These are phyloP conservation scores for Hydrangea macrophylla DNA, from an alignment of 148 eudicot species.

Conservation along the genomic window DNA sequence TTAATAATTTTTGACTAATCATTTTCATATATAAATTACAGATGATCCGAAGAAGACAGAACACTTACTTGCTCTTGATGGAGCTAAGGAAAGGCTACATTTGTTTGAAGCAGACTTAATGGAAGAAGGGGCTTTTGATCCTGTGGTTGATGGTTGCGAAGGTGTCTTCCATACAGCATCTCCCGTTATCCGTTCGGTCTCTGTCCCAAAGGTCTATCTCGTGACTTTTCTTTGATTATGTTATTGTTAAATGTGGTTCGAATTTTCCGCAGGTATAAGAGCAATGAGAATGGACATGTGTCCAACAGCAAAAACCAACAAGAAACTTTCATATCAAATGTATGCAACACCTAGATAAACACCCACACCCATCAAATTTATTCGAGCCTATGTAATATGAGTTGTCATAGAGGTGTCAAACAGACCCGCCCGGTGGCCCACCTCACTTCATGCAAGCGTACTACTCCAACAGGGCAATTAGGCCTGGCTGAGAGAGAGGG, in stretches of 20 bases:
- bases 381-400: too few relatives aligned
- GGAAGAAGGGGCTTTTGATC: conserved; percentile 34
- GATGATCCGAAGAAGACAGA: conserved; percentile 31
- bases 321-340: too few relatives aligned
- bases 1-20: too few relatives aligned
- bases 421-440: background rate
- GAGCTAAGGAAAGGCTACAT: conserved; percentile 38
- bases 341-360: background rate
- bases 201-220: conserved; percentile 36
- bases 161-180: conserved; percentile 42
- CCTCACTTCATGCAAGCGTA: too few relatives aligned
- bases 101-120: conserved; percentile 35
- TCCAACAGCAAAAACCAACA: background rate
- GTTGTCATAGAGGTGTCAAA: too few relatives aligned
- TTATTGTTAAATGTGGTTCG: background rate
- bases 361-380: too few relatives aligned
- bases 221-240: background rate
- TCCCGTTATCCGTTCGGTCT: conserved; percentile 20
- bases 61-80: conserved; percentile 39
- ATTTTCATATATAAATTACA: conserved; percentile 11
- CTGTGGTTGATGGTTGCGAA: conserved; percentile 29
- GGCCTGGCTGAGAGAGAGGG: background rate
- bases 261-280: background rate
- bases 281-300: background rate
- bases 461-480: background rate